Base-by-base conservation (phyloP, 2,329 filamentous ascomycete genomes). In the Hypoxylon sp. region DNA sequence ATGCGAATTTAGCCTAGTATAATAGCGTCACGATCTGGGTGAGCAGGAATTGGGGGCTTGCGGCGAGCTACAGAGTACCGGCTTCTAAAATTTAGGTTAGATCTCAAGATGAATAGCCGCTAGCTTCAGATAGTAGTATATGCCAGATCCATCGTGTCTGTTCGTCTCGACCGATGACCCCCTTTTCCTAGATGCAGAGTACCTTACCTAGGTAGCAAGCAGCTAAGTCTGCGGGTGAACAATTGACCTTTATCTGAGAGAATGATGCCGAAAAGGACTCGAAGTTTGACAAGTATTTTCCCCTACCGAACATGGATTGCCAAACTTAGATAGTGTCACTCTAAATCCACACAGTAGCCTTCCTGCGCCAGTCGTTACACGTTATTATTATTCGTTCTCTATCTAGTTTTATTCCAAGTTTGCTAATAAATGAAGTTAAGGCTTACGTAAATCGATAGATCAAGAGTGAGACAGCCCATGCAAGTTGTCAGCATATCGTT, bases 1-100 rank as follows among this genome's bases (percentile, higher is more conserved):
- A 62, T 37, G 48, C 39, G 59, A 59, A 64, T 69, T 69, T 71
- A 70, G 66, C 63, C 60, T 71, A 69, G 56, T 44, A 58, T 52
- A 29, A 47, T 65, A 68, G 68, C 62, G 65, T 65, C 54, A 48
- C 65, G 42, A 13, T 52, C 42, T 55, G 6, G 26, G 47, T 24
- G 52, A 60, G 44, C 26, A 14, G 48, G 11, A 9, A n/a, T n/a
- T 13, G 29, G 50, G 26, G 31, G 14, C 52, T 62, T 19, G 44
- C 52, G 56, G 51, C 57, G 46, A 60, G 42, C 59, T 57, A 60
- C 53, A 61, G 46, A 61, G 46, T 42, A 51, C 50, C 37, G 55
- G 59, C 46, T 39, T 54, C 10, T 13, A 53, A 57, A 61, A 64
- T 57, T 60, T 61, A 63, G 50, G 56, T 61, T 52, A 65, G 61